Conservation (phyloP, 345 rosid species). For the Acer yangbiense region DNA sequence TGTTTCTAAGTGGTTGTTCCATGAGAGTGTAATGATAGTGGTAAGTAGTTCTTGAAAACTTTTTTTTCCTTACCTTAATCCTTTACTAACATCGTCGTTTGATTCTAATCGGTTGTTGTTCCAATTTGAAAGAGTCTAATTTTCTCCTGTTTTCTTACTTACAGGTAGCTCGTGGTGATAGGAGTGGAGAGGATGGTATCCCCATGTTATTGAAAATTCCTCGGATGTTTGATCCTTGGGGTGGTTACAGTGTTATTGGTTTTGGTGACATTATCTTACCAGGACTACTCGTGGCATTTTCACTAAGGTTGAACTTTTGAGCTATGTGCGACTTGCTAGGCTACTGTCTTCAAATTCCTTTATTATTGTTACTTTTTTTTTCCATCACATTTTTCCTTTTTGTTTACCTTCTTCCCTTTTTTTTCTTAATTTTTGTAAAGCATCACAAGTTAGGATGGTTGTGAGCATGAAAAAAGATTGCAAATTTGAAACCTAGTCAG, state of each 20-base stretch:
- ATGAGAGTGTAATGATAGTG: constrained; percentile 99
- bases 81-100: background rate
- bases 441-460: background rate
- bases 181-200: constrained; percentile 92
- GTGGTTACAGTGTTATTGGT: constrained; percentile 96
- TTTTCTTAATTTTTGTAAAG: background rate
- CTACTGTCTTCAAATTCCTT: background rate
- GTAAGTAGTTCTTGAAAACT: constrained; percentile 43
- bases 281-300: constrained; percentile 88
- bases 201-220: constrained; percentile 97
- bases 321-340: background rate
- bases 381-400: background rate
- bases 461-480: background rate
- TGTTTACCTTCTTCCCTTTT: background rate
- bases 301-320: constrained; percentile 62
- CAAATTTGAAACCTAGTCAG: background rate
- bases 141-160: constrained; percentile 9
- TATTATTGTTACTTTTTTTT: background rate
- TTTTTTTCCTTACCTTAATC: background rate
- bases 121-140: background rate
- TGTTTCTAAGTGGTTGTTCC: constrained; percentile 93
- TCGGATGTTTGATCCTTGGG: constrained; percentile 99
- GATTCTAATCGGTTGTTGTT: background rate
- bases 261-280: constrained; percentile 98
- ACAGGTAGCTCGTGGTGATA: constrained; percentile 98